Percentiles rank a stretch among this genome's conserved stretches.
Conservation (phyloP, 139 green algal species). For the Protoeuglena noctilucae region DNA sequence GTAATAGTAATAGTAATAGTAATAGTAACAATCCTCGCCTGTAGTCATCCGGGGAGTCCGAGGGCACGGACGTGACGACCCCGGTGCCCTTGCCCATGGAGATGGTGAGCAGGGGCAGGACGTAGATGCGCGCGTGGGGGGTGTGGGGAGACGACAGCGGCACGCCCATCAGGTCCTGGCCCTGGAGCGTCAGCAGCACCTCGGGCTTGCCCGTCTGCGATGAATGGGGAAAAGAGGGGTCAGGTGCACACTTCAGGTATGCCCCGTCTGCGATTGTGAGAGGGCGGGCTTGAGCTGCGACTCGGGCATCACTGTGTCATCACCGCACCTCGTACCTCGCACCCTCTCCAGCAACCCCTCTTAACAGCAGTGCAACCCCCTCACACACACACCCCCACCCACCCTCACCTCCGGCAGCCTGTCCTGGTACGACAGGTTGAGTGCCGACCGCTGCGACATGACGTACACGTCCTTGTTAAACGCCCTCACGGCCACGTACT, state of each 20-base stretch:
- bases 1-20: background rate
- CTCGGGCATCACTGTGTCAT: too few species aligned
- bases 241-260: too few species aligned
- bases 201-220: constrained; percentile 40
- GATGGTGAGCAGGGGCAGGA: constrained; percentile 94
- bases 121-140: constrained; percentile 62
- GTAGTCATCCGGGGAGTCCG: constrained; percentile 92
- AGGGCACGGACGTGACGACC: constrained; percentile 89
- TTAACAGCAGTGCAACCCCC: too few species aligned
- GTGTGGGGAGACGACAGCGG: constrained; percentile 35
- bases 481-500: constrained; percentile 56
- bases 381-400: background rate
- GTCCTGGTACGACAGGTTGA: constrained; percentile 88
- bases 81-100: constrained; percentile 94
- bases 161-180: constrained; percentile 79
- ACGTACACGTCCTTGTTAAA: constrained; percentile 74
- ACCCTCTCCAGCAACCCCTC: constrained; percentile 15
- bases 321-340: background rate
- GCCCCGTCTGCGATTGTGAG: too few species aligned
- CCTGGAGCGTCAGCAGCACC: constrained; percentile 61
- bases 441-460: constrained; percentile 62
- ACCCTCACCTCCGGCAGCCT: background rate
- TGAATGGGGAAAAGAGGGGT: too few species aligned
- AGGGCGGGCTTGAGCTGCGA: too few species aligned
- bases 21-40: constrained; percentile 18